Percentiles rank a stretch among this genome's conserved stretches.
Evolutionary conservation across 2,329 filamentous ascomycete genomes (phyloP).

Genomic region (Elsinoe batatas): DNA sequence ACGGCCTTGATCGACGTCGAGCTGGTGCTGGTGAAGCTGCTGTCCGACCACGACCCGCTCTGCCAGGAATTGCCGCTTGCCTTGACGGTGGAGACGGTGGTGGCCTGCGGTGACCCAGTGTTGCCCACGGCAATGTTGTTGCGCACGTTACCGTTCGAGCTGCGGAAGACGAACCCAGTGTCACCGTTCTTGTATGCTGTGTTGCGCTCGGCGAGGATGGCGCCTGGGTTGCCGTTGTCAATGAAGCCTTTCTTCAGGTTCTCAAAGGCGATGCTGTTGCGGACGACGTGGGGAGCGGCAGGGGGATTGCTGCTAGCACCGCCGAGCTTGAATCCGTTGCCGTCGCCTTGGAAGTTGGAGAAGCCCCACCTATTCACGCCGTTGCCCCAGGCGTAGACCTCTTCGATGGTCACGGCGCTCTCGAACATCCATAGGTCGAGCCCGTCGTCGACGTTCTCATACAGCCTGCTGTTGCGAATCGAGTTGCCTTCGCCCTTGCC

Average conservation of each 20-base stretch:
- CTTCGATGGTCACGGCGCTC: constrained; percentile 35
- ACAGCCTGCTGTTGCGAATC: constrained; percentile 37
- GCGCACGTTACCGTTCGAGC: constrained; percentile 28
- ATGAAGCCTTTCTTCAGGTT: constrained; percentile 40
- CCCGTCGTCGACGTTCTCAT: constrained; percentile 44
- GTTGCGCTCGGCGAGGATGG: constrained; percentile 33
- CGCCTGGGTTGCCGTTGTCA: constrained; percentile 37
- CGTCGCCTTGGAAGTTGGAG: constrained; percentile 35
- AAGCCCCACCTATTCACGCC: constrained; percentile 39
- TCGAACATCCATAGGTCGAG: constrained; percentile 38
- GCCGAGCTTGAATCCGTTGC: constrained; percentile 42
- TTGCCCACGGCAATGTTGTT: constrained; percentile 34
- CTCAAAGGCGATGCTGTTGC: constrained; percentile 37
- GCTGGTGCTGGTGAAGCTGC: constrained; percentile 32
- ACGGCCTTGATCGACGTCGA: constrained; percentile 29
- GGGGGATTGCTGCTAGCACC: constrained; percentile 28
- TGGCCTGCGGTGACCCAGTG: constrained; percentile 20
- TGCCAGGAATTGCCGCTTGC: constrained; percentile 38
- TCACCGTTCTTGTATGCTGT: constrained; percentile 40
- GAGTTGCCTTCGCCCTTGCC: constrained; percentile 39
- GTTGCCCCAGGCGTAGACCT: constrained; percentile 39
- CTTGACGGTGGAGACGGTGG: constrained; percentile 18
- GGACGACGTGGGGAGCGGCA: constrained; percentile 34
- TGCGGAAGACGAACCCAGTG: constrained; percentile 32
- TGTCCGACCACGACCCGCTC: constrained; percentile 31